These are phyloP conservation scores for Mycena galericulata DNA, from an alignment of 768 basidiomycete genomes.

Conservation along the genomic window DNA sequence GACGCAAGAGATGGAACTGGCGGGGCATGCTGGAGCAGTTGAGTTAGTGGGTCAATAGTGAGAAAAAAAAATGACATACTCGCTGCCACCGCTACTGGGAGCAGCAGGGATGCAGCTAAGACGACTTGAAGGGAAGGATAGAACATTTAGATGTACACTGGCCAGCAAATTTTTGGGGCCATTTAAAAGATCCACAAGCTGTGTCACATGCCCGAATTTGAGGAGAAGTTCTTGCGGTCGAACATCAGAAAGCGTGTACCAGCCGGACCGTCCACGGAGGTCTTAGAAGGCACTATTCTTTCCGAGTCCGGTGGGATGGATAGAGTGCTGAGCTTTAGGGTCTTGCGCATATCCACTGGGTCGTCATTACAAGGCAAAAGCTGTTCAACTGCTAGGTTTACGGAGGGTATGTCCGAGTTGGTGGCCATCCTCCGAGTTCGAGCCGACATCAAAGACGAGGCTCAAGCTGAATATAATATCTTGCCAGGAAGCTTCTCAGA, in stretches of 20 bases:
- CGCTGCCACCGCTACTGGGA: slow-evolving; percentile 2
- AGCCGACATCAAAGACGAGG: slow-evolving; percentile 13
- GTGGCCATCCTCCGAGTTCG: slow-evolving; percentile 1
- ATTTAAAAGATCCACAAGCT: neutral
- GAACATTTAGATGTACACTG: slow-evolving; percentile 1
- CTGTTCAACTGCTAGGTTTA: neutral
- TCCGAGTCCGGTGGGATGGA: too few species aligned
- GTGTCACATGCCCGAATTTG: too few species aligned
- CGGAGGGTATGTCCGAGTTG: neutral
- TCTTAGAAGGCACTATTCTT: too few species aligned
- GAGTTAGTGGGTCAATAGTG: too few species aligned
- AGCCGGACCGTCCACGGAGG: too few species aligned
- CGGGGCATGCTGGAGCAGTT: slow-evolving; percentile 21
- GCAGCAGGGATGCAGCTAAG: neutral
- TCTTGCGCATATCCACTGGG: too few species aligned
- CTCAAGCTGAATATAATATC: neutral
- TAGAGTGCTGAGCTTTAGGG: too few species aligned
- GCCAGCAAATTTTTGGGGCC: neutral
- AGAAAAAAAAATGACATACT: neutral
- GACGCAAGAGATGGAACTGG: slow-evolving; percentile 41
- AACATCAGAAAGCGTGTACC: too few species aligned
- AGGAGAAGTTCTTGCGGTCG: too few species aligned
- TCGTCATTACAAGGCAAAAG: neutral
- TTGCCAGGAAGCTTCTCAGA: too few species aligned
- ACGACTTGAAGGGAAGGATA: neutral